These are phyloP conservation scores for Irpex sp. DNA, from an alignment of 1,284 basidiomycete genomes.

Conservation along the genomic window DNA sequence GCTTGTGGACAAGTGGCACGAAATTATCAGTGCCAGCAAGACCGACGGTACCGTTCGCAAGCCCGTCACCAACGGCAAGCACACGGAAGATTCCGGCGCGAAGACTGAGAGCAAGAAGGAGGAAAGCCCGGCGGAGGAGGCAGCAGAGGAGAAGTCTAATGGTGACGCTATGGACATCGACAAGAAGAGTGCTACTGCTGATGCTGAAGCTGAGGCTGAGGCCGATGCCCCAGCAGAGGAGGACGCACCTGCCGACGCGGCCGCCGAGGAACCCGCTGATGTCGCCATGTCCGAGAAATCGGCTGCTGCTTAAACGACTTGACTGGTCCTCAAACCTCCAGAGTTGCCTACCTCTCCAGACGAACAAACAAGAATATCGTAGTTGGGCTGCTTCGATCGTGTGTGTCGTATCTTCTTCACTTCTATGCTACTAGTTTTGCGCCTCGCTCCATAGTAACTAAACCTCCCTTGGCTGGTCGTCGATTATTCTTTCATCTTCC, in stretches of 20 bases:
- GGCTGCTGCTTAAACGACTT: conserved; percentile 6
- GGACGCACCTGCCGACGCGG: conserved; percentile 12
- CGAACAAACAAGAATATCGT: neutral
- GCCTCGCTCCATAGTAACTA: neutral
- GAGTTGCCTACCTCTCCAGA: neutral
- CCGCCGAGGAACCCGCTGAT: conserved; percentile 27
- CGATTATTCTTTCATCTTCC: neutral
- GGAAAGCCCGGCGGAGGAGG: conserved; percentile 15
- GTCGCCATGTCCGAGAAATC: conserved; percentile 45
- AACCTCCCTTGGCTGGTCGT: neutral
- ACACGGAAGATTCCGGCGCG: conserved; percentile 21
- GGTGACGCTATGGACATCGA: conserved; percentile 22
- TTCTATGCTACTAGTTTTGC: neutral
- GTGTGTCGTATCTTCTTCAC: neutral
- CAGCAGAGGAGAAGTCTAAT: neutral
- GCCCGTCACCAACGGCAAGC: conserved; percentile 19
- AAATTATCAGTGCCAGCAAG: conserved; percentile 52
- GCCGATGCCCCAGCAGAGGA: conserved; percentile 13
- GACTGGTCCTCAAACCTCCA: neutral
- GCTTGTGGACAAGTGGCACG: conserved; percentile 75
- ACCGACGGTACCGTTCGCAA: conserved; percentile 28
- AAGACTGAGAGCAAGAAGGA: conserved; percentile 21
- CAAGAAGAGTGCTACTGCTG: conserved; percentile 11
- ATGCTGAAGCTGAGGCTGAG: conserved; percentile 15
- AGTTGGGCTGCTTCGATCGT: neutral